Conservation (phyloP, 2,329 filamentous ascomycete genomes). For the Scolecobasidium constrictum region DNA sequence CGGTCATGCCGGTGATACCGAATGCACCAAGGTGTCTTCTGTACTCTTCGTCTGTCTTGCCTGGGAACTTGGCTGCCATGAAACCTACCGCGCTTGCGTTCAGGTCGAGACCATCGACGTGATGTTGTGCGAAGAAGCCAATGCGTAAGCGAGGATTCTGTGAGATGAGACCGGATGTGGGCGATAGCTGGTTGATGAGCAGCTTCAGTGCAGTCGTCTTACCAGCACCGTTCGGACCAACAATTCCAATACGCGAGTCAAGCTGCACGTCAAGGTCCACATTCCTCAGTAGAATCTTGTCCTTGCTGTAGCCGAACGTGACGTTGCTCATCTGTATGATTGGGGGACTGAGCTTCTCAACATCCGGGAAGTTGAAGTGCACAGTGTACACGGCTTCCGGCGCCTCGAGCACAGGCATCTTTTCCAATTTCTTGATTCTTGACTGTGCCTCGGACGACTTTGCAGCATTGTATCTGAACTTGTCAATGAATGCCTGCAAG, state of each 20-base stretch:
- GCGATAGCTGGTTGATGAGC: constrained; percentile 75
- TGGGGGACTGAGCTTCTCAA: constrained; percentile 92
- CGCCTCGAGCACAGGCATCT: constrained; percentile 82
- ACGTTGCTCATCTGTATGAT: constrained; percentile 97
- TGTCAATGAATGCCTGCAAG: constrained; percentile 97
- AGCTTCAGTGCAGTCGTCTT: constrained; percentile 98
- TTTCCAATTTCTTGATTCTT: constrained; percentile 96
- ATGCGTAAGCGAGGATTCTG: constrained; percentile 80
- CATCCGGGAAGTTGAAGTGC: constrained; percentile 93
- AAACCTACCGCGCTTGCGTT: constrained; percentile 84
- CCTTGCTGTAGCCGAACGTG: constrained; percentile 74
- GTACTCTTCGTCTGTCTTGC: constrained; percentile 92
- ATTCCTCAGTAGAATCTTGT: constrained; percentile 69
- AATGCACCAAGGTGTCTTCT: constrained; percentile 84
- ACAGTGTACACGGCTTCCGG: constrained; percentile 93
- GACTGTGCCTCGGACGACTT: constrained; percentile 98
- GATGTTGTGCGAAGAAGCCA: constrained; percentile 97
- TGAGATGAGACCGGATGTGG: constrained; percentile 72
- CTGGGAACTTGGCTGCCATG: constrained; percentile 88
- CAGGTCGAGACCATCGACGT: constrained; percentile 91
- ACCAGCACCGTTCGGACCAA: constrained; percentile 97
- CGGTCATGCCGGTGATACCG: constrained; percentile 82
- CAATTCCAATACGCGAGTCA: constrained; percentile 95
- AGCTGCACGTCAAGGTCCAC: constrained; percentile 96
- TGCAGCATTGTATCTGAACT: constrained; percentile 97